These are phyloP conservation scores for Ophiognomonia clavigignenti-juglandacearum DNA, from an alignment of 2,329 filamentous ascomycete genomes.

Conservation along the genomic window DNA sequence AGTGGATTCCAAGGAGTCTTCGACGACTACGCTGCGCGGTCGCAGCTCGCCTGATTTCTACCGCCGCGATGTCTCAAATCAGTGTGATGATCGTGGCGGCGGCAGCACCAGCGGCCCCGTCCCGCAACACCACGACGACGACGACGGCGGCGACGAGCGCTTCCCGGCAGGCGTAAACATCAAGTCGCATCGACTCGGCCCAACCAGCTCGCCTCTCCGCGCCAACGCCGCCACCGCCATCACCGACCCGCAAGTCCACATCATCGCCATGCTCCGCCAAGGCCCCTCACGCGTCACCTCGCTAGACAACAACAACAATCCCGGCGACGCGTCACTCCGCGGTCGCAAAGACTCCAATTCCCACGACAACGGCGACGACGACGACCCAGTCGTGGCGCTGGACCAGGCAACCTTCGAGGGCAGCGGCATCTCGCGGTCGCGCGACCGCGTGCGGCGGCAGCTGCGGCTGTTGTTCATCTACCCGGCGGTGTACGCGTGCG, in stretches of 20 bases:
- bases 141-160: neutral
- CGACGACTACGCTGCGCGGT: too few relatives aligned
- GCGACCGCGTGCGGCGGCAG: slow-evolving; percentile 59
- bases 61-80: neutral
- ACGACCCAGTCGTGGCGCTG: neutral
- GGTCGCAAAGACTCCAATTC: too few relatives aligned
- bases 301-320: too few relatives aligned
- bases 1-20: too few relatives aligned
- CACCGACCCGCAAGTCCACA: slow-evolving; percentile 16
- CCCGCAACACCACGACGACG: too few relatives aligned
- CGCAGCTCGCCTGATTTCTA: neutral
- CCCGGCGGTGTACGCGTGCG: slow-evolving; percentile 64
- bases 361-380: neutral
- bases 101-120: too few relatives aligned
- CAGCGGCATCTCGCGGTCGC: slow-evolving; percentile 30
- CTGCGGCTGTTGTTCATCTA: slow-evolving; percentile 72
- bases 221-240: neutral
- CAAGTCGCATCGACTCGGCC: neutral
- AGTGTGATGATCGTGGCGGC: neutral
- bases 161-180: neutral
- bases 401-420: slow-evolving; percentile 2
- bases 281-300: slow-evolving; percentile 7
- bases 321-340: too few relatives aligned
- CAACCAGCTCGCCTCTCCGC: neutral
- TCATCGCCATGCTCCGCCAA: slow-evolving; percentile 18